phyloP scores from a whole-genome alignment of 2,329 filamentous ascomycete genomes.

The Bipolaris bicolor region DNA sequence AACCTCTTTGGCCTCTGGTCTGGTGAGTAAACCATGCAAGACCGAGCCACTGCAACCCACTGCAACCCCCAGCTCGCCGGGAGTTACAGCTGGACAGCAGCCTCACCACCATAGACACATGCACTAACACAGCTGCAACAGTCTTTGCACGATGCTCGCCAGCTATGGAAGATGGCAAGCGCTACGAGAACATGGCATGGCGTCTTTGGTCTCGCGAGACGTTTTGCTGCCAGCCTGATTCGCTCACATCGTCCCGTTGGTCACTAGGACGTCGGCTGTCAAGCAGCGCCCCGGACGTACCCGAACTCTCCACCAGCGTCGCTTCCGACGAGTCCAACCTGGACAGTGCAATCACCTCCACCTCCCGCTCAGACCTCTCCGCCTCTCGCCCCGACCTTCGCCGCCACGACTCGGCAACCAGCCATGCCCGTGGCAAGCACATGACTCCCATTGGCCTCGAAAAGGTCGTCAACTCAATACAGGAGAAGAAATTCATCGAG shows the following conservation, averaged over 20 bases:
- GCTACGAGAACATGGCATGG: constrained; percentile 94
- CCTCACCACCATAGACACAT: not conserved
- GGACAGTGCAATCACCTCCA: constrained; percentile 52
- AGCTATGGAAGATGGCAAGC: constrained; percentile 88
- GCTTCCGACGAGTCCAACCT: constrained; percentile 52
- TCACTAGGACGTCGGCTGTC: constrained; percentile 41
- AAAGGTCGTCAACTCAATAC: constrained; percentile 92
- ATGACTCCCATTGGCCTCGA: constrained; percentile 92
- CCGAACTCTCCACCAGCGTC: constrained; percentile 56
- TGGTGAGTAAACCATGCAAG: constrained; percentile 64
- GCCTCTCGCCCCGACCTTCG: constrained; percentile 69
- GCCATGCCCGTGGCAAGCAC: constrained; percentile 78
- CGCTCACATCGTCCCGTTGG: constrained; percentile 46
- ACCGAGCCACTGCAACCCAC: not conserved
- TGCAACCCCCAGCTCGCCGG: not conserved
- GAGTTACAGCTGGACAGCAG: not conserved
- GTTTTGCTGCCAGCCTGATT: constrained; percentile 77
- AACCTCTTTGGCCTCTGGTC: constrained; percentile 98
- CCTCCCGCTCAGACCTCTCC: constrained; percentile 56
- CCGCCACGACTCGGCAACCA: constrained; percentile 72
- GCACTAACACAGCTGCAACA: constrained; percentile 49
- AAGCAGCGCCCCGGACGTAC: constrained; percentile 40
- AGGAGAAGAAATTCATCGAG: constrained; percentile 76
- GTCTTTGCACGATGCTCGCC: constrained; percentile 95
- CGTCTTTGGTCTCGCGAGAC: constrained; percentile 92